Conservation (phyloP, 768 basidiomycete genomes). For the Kwoniella dejecticola region DNA sequence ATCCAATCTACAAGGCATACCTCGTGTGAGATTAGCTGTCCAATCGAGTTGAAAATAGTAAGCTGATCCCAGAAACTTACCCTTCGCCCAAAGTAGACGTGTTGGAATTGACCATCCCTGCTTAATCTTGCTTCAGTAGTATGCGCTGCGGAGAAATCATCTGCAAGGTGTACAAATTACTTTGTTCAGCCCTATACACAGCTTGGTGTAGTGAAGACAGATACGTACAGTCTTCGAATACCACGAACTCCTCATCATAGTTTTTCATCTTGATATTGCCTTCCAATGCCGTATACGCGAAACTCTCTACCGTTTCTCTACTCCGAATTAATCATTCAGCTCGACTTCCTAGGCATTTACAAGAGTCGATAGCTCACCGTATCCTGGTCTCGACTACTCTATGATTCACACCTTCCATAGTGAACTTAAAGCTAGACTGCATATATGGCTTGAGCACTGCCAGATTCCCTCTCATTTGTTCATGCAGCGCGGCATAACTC, state of each 20-base stretch:
- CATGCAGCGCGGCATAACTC: conserved; percentile 72
- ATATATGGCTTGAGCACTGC: conserved; percentile 62
- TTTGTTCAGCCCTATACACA: not conserved
- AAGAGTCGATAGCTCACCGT: conserved; percentile 24
- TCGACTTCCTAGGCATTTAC: not conserved
- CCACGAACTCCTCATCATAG: conserved; percentile 71
- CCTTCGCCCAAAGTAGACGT: conserved; percentile 50
- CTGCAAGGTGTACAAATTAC: conserved; percentile 11
- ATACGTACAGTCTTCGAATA: conserved; percentile 84
- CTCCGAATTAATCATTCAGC: not conserved
- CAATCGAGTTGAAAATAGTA: not conserved
- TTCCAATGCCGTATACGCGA: conserved; percentile 78
- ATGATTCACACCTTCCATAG: conserved; percentile 62
- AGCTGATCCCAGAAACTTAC: too few relatives aligned
- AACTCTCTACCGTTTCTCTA: conserved; percentile 67
- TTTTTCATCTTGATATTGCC: conserved; percentile 80
- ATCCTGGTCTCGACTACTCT: conserved; percentile 23
- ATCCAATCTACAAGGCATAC: conserved; percentile 35
- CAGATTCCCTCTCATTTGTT: conserved; percentile 62
- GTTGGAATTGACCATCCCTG: conserved; percentile 39
- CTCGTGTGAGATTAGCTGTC: not conserved
- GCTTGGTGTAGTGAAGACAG: not conserved
- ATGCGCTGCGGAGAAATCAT: conserved; percentile 24
- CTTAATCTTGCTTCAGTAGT: conserved; percentile 17
- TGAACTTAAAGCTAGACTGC: conserved; percentile 74